A percentile compares a stretch with the other conserved stretches of the same genome.
Evolutionary conservation across 139 green algal species (phyloP).

Genomic region (Tetradesmus obliquus): DNA sequence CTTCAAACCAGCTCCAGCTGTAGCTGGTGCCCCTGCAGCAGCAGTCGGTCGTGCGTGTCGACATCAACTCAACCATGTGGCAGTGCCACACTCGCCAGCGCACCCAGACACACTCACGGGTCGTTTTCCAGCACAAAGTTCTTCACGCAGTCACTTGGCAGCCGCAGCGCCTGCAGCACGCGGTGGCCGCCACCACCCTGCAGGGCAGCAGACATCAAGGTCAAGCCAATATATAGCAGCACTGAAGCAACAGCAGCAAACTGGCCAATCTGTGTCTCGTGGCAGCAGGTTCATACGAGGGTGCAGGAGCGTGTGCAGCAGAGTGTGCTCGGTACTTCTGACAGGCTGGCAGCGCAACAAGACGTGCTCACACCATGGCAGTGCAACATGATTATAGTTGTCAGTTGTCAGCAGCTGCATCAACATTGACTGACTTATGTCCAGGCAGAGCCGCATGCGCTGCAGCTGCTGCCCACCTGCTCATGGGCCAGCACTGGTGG

Average conservation of each 20-base stretch:
- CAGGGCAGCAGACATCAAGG: not conserved
- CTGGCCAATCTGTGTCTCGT: too few relatives aligned
- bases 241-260: not conserved
- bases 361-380: too few relatives aligned
- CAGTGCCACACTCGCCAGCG: not conserved
- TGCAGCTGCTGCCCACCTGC: slow-evolving; percentile 23
- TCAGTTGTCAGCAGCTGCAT: too few relatives aligned
- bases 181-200: slow-evolving; percentile 50
- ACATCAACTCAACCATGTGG: not conserved
- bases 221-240: not conserved
- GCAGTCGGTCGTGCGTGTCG: not conserved
- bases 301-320: too few relatives aligned
- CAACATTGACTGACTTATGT: too few relatives aligned
- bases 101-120: slow-evolving; percentile 36
- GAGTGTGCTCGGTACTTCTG: not conserved
- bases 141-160: slow-evolving; percentile 10
- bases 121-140: slow-evolving; percentile 81
- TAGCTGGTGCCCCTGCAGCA: not conserved
- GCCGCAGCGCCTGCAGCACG: slow-evolving; percentile 46
- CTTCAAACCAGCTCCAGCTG: too few relatives aligned
- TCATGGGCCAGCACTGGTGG: slow-evolving; percentile 70
- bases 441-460: not conserved
- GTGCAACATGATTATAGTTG: too few relatives aligned
- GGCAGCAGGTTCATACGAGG: too few relatives aligned
- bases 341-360: not conserved